Evolutionary conservation across 441 rosid genomes (phyloP).

Genomic region (Biscutella auriculata): DNA sequence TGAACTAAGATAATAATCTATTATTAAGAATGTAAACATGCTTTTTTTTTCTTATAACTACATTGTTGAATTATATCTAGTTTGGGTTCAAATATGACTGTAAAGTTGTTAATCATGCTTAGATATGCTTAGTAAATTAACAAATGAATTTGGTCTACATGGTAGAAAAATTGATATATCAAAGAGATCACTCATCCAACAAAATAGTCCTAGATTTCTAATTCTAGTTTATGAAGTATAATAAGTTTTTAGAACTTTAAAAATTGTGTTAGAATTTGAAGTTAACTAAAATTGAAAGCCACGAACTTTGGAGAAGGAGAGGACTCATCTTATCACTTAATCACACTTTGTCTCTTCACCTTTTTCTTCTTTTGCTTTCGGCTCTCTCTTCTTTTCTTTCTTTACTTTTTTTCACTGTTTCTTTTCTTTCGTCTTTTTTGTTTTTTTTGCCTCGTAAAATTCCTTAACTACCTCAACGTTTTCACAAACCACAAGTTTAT

Average conservation of each 20-base stretch:
- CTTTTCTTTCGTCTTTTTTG: background rate
- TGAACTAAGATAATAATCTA: too few species aligned
- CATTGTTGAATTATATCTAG: background rate
- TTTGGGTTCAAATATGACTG: background rate
- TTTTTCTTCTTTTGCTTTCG: slow-evolving; percentile 22
- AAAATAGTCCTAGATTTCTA: background rate
- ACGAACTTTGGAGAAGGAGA: slow-evolving; percentile 14
- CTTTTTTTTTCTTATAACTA: background rate
- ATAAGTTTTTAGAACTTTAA: background rate
- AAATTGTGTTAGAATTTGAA: background rate
- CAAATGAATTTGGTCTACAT: background rate
- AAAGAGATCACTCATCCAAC: too few species aligned
- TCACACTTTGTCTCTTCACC: slow-evolving; percentile 18
- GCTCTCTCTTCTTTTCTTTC: slow-evolving; percentile 1
- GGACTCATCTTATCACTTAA: slow-evolving; percentile 11
- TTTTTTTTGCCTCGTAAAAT: background rate
- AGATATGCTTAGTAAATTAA: background rate
- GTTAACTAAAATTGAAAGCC: background rate
- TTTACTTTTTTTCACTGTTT: background rate
- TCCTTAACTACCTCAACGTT: background rate
- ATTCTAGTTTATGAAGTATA: background rate
- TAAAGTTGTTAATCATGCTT: background rate
- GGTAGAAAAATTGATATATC: too few species aligned
- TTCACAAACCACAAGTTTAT: background rate
- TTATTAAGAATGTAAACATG: too few species aligned